These are phyloP conservation scores for Colletotrichum plurivorum DNA, from an alignment of 2,329 filamentous ascomycete genomes.

Conservation along the genomic window DNA sequence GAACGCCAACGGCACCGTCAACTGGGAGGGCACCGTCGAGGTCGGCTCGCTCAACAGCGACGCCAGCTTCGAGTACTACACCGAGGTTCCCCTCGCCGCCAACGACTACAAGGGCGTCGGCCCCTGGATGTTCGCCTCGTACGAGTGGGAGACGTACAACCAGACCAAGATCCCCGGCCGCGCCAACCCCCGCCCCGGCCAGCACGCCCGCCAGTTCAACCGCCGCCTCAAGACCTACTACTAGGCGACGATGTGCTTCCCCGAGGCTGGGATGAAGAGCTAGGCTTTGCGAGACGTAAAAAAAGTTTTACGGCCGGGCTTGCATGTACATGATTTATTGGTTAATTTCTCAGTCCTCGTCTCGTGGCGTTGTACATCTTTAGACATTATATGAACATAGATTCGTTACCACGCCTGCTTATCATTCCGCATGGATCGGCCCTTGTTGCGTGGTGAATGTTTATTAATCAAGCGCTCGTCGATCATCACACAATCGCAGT, in stretches of 20 bases:
- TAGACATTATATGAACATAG: conserved; percentile 24
- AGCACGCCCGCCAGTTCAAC: conserved; percentile 32
- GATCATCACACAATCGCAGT: too few relatives aligned
- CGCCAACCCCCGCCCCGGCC: conserved; percentile 8
- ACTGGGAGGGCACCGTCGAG: conserved; percentile 65
- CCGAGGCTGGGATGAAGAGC: not conserved
- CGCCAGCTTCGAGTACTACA: conserved; percentile 60
- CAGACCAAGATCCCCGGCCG: conserved; percentile 20
- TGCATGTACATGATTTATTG: conserved; percentile 35
- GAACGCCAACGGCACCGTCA: conserved; percentile 62
- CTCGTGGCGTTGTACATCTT: conserved; percentile 21
- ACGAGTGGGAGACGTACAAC: conserved; percentile 43
- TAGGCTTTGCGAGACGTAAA: not conserved
- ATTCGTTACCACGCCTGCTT: not conserved
- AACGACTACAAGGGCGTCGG: conserved; percentile 43
- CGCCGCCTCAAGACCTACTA: conserved; percentile 28
- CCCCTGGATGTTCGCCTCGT: conserved; percentile 42
- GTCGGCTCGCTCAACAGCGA: conserved; percentile 66
- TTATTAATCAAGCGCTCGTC: too few relatives aligned
- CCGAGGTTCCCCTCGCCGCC: conserved; percentile 19
- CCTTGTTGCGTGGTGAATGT: too few relatives aligned
- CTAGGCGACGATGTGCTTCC: not conserved
- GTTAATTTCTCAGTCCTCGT: conserved; percentile 25
- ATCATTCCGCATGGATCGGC: not conserved
- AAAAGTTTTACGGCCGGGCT: conserved; percentile 13